Conservation (phyloP, 2,329 filamentous ascomycete species). For the Coniella vitis region DNA sequence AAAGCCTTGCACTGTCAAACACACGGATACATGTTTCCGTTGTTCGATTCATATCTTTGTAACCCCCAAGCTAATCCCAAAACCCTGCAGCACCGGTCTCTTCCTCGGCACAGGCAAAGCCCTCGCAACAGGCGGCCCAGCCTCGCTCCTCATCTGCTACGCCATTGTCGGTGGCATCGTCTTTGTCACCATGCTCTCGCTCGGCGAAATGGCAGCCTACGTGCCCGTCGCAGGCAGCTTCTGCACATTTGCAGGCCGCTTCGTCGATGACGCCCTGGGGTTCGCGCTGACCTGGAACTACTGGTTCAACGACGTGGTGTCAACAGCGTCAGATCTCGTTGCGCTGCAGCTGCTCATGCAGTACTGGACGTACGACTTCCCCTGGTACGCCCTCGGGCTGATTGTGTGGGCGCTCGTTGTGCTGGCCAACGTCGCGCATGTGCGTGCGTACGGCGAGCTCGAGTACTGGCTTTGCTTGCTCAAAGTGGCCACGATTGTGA, state of each 20-base stretch:
- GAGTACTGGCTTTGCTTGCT: constrained; percentile 52
- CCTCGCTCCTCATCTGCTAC: constrained; percentile 51
- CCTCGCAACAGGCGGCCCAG: constrained; percentile 52
- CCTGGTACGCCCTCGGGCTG: constrained; percentile 55
- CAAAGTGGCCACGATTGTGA: constrained; percentile 46
- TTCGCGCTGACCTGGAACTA: constrained; percentile 53
- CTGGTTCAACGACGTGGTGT: constrained; percentile 61
- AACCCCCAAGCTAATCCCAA: neutral
- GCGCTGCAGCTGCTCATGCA: constrained; percentile 50
- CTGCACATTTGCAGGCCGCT: constrained; percentile 47
- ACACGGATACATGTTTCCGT: too few species aligned
- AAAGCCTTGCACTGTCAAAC: too few species aligned
- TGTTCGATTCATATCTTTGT: too few species aligned
- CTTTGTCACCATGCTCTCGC: constrained; percentile 49
- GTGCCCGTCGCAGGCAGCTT: constrained; percentile 48
- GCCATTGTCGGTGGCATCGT: constrained; percentile 51
- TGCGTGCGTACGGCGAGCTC: constrained; percentile 48
- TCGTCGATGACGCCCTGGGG: constrained; percentile 46
- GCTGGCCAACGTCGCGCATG: constrained; percentile 43
- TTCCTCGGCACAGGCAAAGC: constrained; percentile 58
- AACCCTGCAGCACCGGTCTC: constrained; percentile 43
- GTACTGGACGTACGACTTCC: constrained; percentile 57
- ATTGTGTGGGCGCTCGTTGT: constrained; percentile 55
- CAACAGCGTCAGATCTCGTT: constrained; percentile 54
- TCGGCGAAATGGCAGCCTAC: constrained; percentile 56